Percentiles rank a stretch among this genome's conserved stretches.
These are phyloP conservation scores for Cyberlindnera maritima DNA, from an alignment of 805 yeast species.

Conservation along the genomic window DNA sequence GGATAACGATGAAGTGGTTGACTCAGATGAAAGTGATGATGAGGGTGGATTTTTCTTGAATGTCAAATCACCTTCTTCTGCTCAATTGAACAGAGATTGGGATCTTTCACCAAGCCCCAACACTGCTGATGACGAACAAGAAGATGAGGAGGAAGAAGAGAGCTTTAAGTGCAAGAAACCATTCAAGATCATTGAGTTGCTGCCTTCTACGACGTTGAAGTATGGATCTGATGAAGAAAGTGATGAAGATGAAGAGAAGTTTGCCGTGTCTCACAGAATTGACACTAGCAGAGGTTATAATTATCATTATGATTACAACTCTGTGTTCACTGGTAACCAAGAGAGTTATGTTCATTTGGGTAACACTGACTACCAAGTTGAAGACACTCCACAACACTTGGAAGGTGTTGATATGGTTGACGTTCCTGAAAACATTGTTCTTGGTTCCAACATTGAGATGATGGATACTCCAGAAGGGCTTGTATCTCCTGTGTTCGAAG, in stretches of 20 bases:
- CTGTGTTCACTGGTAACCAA: conserved; percentile 59
- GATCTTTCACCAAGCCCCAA: neutral
- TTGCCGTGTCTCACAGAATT: conserved; percentile 70
- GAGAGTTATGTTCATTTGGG: conserved; percentile 21
- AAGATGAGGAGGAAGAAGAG: conserved; percentile 14
- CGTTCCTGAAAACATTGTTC: conserved; percentile 29
- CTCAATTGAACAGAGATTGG: conserved; percentile 23
- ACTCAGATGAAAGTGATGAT: conserved; percentile 47
- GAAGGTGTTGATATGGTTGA: conserved; percentile 29
- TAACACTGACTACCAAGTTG: conserved; percentile 19
- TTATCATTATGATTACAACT: conserved; percentile 75
- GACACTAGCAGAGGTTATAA: conserved; percentile 73
- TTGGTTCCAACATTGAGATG: conserved; percentile 26
- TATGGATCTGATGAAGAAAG: conserved; percentile 65
- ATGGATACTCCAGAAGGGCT: conserved; percentile 15
- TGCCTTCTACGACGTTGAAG: conserved; percentile 87
- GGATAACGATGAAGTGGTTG: conserved; percentile 27
- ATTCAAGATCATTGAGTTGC: conserved; percentile 61
- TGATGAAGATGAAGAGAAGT: conserved; percentile 36
- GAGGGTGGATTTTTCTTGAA: conserved; percentile 69
- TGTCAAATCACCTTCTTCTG: conserved; percentile 43
- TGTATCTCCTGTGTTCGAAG: conserved; percentile 1
- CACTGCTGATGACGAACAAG: neutral
- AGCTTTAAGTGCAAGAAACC: neutral
- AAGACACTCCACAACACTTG: conserved; percentile 24